These are phyloP conservation scores for Metarhizium brunneum DNA, from an alignment of 2,329 filamentous ascomycete species.

Conservation along the genomic window DNA sequence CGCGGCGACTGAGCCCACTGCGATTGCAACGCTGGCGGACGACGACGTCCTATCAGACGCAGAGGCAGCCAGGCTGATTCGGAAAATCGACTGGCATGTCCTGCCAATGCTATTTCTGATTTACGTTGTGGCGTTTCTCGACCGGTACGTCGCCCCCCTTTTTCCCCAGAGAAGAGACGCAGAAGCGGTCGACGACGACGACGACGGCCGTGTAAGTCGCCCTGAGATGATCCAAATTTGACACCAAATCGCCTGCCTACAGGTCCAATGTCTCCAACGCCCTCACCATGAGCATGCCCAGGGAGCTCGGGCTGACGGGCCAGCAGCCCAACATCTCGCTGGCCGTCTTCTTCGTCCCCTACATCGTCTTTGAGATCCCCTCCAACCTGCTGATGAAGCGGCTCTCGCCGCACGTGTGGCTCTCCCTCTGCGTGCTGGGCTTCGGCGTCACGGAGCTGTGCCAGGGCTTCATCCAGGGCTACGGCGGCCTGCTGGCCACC, in stretches of 20 bases:
- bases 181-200: no score
- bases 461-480: conserved; percentile 9
- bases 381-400: conserved; percentile 11
- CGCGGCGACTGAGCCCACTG: not conserved
- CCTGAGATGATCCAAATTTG: not conserved
- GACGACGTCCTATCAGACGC: not conserved
- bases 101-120: conserved; percentile 5
- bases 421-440: not conserved
- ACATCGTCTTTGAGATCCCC: conserved; percentile 14
- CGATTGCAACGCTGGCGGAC: not conserved
- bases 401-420: conserved; percentile 3
- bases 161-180: not conserved
- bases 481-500: conserved; percentile 10
- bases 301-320: conserved; percentile 5
- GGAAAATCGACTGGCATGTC: conserved; percentile 2
- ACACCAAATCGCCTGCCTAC: not conserved
- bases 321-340: conserved; percentile 10
- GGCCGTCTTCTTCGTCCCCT: conserved; percentile 13
- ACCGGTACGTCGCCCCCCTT: not conserved
- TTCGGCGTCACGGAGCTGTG: conserved; percentile 6
- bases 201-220: no score
- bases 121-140: conserved; percentile 6
- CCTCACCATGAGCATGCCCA: conserved; percentile 5
- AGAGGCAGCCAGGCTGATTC: conserved; percentile 2
- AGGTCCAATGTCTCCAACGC: conserved; percentile 3